Evolutionary conservation across 768 basidiomycete genomes (phyloP), one percentile per base, ranked within the genome.

Genomic region (Leccinum disarticulatum): DNA sequence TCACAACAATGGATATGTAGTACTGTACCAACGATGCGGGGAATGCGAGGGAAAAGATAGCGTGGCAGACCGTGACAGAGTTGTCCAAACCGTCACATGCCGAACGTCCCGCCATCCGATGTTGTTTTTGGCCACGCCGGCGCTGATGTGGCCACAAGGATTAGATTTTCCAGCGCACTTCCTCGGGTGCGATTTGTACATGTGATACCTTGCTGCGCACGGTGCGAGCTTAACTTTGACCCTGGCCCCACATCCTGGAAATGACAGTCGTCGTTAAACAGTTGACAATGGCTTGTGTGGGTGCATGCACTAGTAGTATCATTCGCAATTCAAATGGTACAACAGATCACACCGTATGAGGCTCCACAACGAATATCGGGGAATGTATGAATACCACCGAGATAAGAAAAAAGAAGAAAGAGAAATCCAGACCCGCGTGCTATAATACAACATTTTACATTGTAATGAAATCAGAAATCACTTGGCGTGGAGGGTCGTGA

Each of bases 381-480:
- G 19, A 50, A 14, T 15, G 15, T 19, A n/a, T 22, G n/a, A 35
- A 25, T 17, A 27, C 17, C 36, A 8, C 33, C 25, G 11, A 10
- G 28, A 28, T 7, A 15, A 17, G 36, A 6, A 7, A 36, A 48
- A 14, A 25, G 22, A 46, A 55, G 54, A 43, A 22, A 15, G 28
- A 55, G 38, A 25, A 30, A 22, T 52, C 19, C 3, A 13, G 50
- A 11, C 14, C 15, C 36, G 33, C 11, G 25, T 38, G 35, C 28
- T 63, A 53, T 4, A 51, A 19, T 65, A 68, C 66, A 66, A 58
- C 25, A 14, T 35, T 35, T 13, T 35, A 35, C 33, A 56, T 25
- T 28, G 25, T 3, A 35, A 4, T 27, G 33, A 36, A n/a, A 54
- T 47, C 25, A 47, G 30, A 7, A 17, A 47, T 41, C 38, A n/a